Evolutionary conservation across 306 rosid species (phyloP), one percentile per base, ranked within the genome.

Genomic region (Lathyrus oleraceus): DNA sequence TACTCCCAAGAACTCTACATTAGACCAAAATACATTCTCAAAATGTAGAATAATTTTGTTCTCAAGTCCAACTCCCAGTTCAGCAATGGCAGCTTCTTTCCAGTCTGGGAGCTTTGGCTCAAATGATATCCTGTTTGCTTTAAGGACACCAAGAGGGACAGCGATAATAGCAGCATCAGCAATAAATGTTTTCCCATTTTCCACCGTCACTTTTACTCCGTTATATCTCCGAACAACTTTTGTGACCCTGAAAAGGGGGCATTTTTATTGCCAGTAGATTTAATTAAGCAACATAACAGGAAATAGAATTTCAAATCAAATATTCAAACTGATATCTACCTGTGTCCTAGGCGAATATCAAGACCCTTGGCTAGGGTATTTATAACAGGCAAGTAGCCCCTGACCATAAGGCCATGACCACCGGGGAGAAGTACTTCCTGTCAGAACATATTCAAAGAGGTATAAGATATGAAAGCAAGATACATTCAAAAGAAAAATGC

Each of bases 371-470:
- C 99, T 15, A 95, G 89, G 43, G 96, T 91, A 81, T 89, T 87
- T 67, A 95, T 85, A 49, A 95, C 96, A 60, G 99, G 99, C 67
- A 89, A 79, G 78, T 95, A 95, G n/a, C 97, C 99, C 76, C 97
- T 82, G 56, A 91, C 92, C 99, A 95, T 95, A 25, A 95, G 95
- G 63, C 99, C 99, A 65, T 95, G 99, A 61, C 99, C 99, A 72
- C 99, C 99, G 79, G 99, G 97, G 68, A 91, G 95, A 61, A 95
- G 81, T 45, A 77, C 96, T 78, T 95, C 99, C 99, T 95, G 85
- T 40, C 69, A 61, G 68, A 19, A 72, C 35, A 48, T 28, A 76
- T 13, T 32, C 44, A 8, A 32, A 66, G 39, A 44, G 10, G 47
- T 32, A 56, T 65, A 65, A 63, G 56, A 57, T 21, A 44, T 35